Evolutionary conservation across 2,329 filamentous ascomycete genomes (phyloP), one percentile per base, ranked within the genome.

Genomic region (Trichoderma asperellum): DNA sequence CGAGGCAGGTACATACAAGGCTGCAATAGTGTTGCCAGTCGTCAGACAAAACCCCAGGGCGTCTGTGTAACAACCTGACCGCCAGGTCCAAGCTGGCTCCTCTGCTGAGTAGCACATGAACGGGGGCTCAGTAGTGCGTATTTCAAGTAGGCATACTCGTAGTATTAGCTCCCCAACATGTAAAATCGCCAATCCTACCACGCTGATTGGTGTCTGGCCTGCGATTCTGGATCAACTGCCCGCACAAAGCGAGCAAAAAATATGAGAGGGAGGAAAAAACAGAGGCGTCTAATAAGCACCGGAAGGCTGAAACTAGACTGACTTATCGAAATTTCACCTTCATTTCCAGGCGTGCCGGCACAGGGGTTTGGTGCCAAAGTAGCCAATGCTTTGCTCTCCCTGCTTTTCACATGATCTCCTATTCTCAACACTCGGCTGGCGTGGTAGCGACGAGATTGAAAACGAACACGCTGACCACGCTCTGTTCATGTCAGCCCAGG

Each of bases 401-500:
- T 66, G 63, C 40, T 58, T 66, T 43, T 29, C 53, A 40, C 24
- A 57, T 29, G 53, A 66, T 66, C 63, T 66, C 63, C 63, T 66
- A 66, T 66, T 66, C 63, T 66, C 58, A 66, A 58, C 63, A 53
- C 63, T 66, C 63, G 53, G 63, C 29, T 58, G 63, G 37, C 27
- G 16, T 65, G 62, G 62, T 43, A 57, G 35, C 52, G 49, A 65
- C 7, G 32, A 47, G 34, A 57, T 6, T n/a, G 52, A 49, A 40
- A 57, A 65, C 53, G 52, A 57, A 56, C 62, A n/a, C 35, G 53
- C 62, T 66, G 62, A 58, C 63, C 37, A 66, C 27, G 53, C 37
- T 49, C 21, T 32, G 37, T 66, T 58, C 40, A 66, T 66, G 63
- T 66, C 53, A 58, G 55, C 53, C 53, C 53, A 58, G 55, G 35